Base-by-base conservation (phyloP, 306 rosid species). In the Mucuna pruriens region DNA sequence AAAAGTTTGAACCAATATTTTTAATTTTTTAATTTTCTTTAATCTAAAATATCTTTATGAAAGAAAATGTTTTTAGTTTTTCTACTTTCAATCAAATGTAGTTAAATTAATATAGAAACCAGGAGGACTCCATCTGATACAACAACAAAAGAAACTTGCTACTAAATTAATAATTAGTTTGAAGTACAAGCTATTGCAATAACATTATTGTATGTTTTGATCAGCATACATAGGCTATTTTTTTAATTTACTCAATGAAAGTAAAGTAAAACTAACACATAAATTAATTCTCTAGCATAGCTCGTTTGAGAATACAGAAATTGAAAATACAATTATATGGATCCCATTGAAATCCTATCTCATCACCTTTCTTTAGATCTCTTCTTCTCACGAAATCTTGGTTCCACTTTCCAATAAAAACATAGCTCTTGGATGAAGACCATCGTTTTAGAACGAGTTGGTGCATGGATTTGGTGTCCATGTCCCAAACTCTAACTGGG, bases 301-400 rank as follows among this genome's bases (percentile, higher is more conserved):
- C 49, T 34, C 87, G 60, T 68, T 69, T 45, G 19, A 84, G 87
- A 57, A 83, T 83, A 26, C 75, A 74, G 23, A 86, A 86, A 25
- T 74, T 60, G 74, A 88, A 84, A 16, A 15, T 58, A 1, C 68
- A 76, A 0, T 81, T 16, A 65, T 26, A 65, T 1, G 85, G 66
- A 33, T 84, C 82, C 85, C 82, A 78, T 22, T 81, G 66, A 44
- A 88, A 66, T 2, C 91, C 85, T 39, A 88, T 74, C 64, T 71
- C 83, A 51, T 86, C 84, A 0, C 72, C 79, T 54, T 81, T 42
- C 74, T 71, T 82, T 19, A 82, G 55, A 0, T 80, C 71, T 49
- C 87, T 77, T 25, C 87, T 77, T 3, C 42, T 31, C 9, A 88
- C 84, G 2, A 83, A 83, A 29, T 83, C 82, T 5, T 83, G 75